A percentile compares a stretch with the other conserved stretches of the same genome.
These are phyloP conservation scores for Dictyostelium discoideum DNA, from an alignment of 78 protist genomes.

Conservation along the genomic window DNA sequence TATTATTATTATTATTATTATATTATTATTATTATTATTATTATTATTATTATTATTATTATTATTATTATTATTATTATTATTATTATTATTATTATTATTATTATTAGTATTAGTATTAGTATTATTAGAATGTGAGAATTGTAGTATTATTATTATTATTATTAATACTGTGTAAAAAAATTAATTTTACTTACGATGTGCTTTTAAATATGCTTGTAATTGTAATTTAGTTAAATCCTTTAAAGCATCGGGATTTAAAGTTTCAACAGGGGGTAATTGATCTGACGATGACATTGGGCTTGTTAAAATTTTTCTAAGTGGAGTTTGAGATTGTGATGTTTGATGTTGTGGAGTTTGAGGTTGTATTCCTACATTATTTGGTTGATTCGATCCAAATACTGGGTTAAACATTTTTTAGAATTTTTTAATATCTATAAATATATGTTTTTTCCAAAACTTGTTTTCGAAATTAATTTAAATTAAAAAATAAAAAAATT, in stretches of 20 bases:
- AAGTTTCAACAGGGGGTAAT: conserved; percentile 38
- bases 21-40: no score
- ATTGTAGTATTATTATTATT: no score
- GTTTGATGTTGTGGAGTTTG: background rate
- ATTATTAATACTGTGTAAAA: no score
- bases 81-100: no score
- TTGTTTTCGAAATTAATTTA: no score
- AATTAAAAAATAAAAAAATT: no score
- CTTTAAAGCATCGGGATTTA: conserved; percentile 57
- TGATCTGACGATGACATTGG: background rate
- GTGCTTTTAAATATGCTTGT: conserved; percentile 17
- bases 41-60: no score
- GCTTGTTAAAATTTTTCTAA: background rate
- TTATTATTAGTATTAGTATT: no score
- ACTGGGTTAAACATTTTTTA: background rate
- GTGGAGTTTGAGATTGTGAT: conserved; percentile 1
- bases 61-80: no score
- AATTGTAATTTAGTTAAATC: conserved; percentile 30
- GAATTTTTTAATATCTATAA: background rate
- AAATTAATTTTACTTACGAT: conserved; percentile 24
- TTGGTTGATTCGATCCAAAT: background rate
- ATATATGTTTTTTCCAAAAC: no score
- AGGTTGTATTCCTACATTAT: background rate
- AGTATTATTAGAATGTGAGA: no score
- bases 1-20: no score